phyloP scores from a whole-genome alignment of 805 yeast species.

The Myxozyma monticola region DNA sequence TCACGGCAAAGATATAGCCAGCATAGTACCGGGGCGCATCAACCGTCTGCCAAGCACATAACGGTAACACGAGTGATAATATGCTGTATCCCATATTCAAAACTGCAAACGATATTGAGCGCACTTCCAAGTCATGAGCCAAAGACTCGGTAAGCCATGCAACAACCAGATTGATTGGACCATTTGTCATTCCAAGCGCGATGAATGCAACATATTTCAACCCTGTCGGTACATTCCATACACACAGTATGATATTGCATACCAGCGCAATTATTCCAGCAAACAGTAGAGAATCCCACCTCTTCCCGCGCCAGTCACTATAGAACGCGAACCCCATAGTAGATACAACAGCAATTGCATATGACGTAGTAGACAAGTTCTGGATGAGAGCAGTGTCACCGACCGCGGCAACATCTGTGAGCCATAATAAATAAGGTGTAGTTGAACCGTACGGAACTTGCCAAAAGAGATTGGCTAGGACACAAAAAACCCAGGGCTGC shows the following conservation, averaged over 20 bases:
- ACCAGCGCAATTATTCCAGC: constrained; percentile 23
- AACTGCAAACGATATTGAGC: constrained; percentile 24
- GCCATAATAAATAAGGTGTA: constrained; percentile 21
- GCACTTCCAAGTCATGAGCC: constrained; percentile 26
- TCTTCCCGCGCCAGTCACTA: constrained; percentile 46
- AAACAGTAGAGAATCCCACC: constrained; percentile 16
- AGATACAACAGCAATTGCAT: constrained; percentile 56
- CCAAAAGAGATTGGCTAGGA: constrained; percentile 22
- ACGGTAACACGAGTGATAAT: constrained; percentile 19
- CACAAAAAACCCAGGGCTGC: constrained; percentile 18
- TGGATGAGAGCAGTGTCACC: constrained; percentile 36
- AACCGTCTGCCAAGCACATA: constrained; percentile 18
- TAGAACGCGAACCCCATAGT: constrained; percentile 30
- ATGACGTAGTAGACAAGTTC: constrained; percentile 55
- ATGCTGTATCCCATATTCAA: constrained; percentile 27
- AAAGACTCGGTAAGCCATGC: constrained; percentile 24
- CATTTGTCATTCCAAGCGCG: constrained; percentile 24
- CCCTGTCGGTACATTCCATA: constrained; percentile 55
- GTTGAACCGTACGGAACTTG: constrained; percentile 24
- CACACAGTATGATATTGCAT: constrained; percentile 50
- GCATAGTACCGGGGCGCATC: constrained; percentile 18
- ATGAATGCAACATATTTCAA: constrained; percentile 61
- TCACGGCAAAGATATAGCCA: constrained; percentile 19
- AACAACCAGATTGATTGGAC: constrained; percentile 24
- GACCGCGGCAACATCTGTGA: constrained; percentile 11